Base-by-base conservation (phyloP, 768 basidiomycete species). In the Pluteus cervinus region DNA sequence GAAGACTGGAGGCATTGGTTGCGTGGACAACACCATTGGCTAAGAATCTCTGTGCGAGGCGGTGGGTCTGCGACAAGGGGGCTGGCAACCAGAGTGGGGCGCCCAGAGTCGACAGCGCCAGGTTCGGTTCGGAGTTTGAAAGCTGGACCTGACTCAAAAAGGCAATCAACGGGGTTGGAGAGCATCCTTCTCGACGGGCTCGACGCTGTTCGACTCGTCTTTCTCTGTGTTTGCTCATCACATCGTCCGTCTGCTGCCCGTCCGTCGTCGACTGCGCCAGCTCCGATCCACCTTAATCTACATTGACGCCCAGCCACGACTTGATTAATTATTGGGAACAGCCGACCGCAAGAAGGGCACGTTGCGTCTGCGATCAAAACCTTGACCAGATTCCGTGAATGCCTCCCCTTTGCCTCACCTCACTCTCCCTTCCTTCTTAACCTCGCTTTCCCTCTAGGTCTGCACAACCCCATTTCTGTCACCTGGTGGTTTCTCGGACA, bases 331-430 rank as follows among this genome's bases (percentile, higher is more conserved):
- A 55, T 66, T 66, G 62, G 60, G 63, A 69, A 65, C 66, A 66
- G 61, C 62, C 64, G 70, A 63, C 44, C 63, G 63, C 62, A 57
- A 68, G 61, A 65, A 64, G 73, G 79, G 75, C 81, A 85, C 81
- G 80, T 82, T 82, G 79, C 68, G 64, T n/a, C n/a, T 72, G 70
- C 66, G 67, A 82, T 81, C 79, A 81, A 79, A 81, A 78, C 63
- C 63, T 68, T 73, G 71, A 61, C 48, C 56, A 65, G 69, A 60
- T 59, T 60, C 51, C 52, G 53, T 57, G 54, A 51, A 66, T 62
- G 71, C 75, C 75, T 74, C 53, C 66, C 72, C 67, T 70, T 65
- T 70, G 67, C 72, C 73, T 76, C 73, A 61, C 69, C 68, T 67
- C n/a, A n/a, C n/a, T n/a, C n/a, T 71, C 61, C 57, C 62, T 58